These are phyloP conservation scores for Chaetomium sp. DNA, from an alignment of 2,329 filamentous ascomycete species.

Conservation along the genomic window DNA sequence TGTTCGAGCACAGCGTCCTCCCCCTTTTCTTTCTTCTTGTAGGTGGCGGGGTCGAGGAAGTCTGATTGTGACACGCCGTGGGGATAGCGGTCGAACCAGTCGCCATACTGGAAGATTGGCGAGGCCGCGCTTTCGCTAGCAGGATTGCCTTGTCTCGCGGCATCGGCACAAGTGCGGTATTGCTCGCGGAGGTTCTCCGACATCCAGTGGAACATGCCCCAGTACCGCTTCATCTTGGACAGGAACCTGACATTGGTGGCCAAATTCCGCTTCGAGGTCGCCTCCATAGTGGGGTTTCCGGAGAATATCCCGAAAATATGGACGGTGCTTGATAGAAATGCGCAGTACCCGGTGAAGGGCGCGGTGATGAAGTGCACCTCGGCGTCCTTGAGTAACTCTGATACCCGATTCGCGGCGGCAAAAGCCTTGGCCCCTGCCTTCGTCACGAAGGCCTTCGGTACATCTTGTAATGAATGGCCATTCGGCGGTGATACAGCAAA, in stretches of 20 bases:
- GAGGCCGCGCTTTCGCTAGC: slow-evolving; percentile 53
- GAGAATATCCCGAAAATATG: slow-evolving; percentile 92
- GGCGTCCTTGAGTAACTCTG: slow-evolving; percentile 77
- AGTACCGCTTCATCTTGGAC: slow-evolving; percentile 93
- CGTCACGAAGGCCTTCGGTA: slow-evolving; percentile 76
- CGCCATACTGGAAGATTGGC: slow-evolving; percentile 88
- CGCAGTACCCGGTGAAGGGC: slow-evolving; percentile 92
- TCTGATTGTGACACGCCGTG: slow-evolving; percentile 85
- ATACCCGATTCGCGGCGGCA: slow-evolving; percentile 83
- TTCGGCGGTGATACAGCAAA: slow-evolving; percentile 76
- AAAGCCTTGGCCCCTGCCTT: slow-evolving; percentile 76
- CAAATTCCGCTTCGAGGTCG: slow-evolving; percentile 78
- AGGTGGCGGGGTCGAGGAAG: slow-evolving; percentile 72
- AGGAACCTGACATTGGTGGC: slow-evolving; percentile 88
- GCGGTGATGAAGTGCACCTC: slow-evolving; percentile 81
- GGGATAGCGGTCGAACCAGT: slow-evolving; percentile 96
- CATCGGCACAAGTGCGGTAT: slow-evolving; percentile 82
- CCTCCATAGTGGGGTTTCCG: slow-evolving; percentile 74
- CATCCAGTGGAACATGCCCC: slow-evolving; percentile 99
- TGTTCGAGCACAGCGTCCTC: slow-evolving; percentile 89
- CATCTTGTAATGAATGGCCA: slow-evolving; percentile 65
- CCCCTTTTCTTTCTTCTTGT: slow-evolving; percentile 72
- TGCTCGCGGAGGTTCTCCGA: slow-evolving; percentile 88
- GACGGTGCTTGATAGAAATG: slow-evolving; percentile 91
- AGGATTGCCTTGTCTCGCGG: slow-evolving; percentile 67